phyloP scores from a whole-genome alignment of 768 basidiomycete genomes.

The Daedaleopsis nitida region DNA sequence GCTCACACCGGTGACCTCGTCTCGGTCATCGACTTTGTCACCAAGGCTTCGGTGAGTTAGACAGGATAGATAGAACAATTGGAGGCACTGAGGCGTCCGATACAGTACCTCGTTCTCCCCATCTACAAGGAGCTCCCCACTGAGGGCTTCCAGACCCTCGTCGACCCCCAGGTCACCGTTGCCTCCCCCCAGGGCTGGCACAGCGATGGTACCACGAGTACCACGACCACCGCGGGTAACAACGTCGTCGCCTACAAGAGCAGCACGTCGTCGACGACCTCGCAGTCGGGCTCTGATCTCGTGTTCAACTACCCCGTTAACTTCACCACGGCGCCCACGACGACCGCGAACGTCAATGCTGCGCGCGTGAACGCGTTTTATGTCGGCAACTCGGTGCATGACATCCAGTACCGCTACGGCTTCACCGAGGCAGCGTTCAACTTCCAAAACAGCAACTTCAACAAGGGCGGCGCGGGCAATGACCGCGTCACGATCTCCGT shows the following conservation, averaged over 20 bases:
- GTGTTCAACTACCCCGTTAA: slow-evolving; percentile 44
- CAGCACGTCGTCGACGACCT: slow-evolving; percentile 30
- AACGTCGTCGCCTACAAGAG: slow-evolving; percentile 39
- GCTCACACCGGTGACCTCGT: slow-evolving; percentile 54
- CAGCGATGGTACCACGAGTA: slow-evolving; percentile 36
- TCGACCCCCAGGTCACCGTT: slow-evolving; percentile 53
- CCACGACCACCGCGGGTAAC: slow-evolving; percentile 38
- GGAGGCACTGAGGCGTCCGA: not conserved
- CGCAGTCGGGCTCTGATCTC: slow-evolving; percentile 40
- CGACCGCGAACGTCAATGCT: slow-evolving; percentile 50
- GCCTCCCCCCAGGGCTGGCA: slow-evolving; percentile 65
- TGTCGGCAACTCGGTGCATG: slow-evolving; percentile 62
- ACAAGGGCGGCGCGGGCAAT: slow-evolving; percentile 49
- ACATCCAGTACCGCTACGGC: slow-evolving; percentile 52
- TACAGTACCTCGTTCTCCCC: slow-evolving; percentile 50
- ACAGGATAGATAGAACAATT: not conserved
- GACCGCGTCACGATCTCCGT: slow-evolving; percentile 55
- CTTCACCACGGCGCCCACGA: slow-evolving; percentile 40
- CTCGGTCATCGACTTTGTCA: slow-evolving; percentile 54
- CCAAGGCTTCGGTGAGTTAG: slow-evolving; percentile 42
- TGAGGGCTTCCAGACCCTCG: slow-evolving; percentile 51
- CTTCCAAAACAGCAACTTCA: slow-evolving; percentile 60
- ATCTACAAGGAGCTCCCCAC: slow-evolving; percentile 50
- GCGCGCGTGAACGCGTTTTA: slow-evolving; percentile 62
- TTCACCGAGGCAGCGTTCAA: slow-evolving; percentile 63